Conservation (phyloP, 2,329 filamentous ascomycete genomes). For the Cryphonectria radicalis region DNA sequence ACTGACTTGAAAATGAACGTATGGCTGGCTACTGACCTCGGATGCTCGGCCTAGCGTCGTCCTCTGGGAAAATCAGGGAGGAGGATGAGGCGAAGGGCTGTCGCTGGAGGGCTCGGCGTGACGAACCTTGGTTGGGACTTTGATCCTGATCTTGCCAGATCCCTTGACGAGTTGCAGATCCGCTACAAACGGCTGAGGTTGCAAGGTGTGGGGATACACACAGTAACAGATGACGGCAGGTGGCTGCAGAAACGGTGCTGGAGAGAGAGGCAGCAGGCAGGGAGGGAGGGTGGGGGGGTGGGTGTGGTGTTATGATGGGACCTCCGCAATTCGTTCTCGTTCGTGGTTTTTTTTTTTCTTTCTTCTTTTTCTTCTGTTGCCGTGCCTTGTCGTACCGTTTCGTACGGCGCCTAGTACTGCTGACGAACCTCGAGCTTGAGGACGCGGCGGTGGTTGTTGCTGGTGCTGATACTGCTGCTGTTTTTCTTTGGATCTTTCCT, state of each 20-base stretch:
- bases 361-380: not conserved
- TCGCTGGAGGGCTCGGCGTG: conserved; percentile 8
- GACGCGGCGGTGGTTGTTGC: not conserved
- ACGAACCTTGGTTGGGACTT: not conserved
- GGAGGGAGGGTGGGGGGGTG: not conserved
- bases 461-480: not conserved
- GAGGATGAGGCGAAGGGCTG: conserved; percentile 8
- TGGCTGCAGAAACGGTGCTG: conserved; percentile 5
- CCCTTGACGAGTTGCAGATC: conserved; percentile 17
- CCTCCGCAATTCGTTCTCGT: not conserved
- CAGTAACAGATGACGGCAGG: conserved; percentile 5
- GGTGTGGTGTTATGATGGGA: not conserved
- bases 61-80: conserved; percentile 5
- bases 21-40: conserved; percentile 10
- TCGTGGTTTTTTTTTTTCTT: not conserved
- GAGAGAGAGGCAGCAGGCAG: not conserved
- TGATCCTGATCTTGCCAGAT: conserved; percentile 21
- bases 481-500: not conserved
- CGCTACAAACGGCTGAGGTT: conserved; percentile 12
- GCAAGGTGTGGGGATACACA: conserved; percentile 13
- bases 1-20: not conserved
- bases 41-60: conserved; percentile 5
- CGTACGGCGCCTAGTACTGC: not conserved
- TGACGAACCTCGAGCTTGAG: not conserved
- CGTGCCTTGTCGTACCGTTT: not conserved